Percentiles rank a stretch among this genome's conserved stretches.
phyloP scores from a whole-genome alignment of 306 rosid genomes.

The Quercus ilex region DNA sequence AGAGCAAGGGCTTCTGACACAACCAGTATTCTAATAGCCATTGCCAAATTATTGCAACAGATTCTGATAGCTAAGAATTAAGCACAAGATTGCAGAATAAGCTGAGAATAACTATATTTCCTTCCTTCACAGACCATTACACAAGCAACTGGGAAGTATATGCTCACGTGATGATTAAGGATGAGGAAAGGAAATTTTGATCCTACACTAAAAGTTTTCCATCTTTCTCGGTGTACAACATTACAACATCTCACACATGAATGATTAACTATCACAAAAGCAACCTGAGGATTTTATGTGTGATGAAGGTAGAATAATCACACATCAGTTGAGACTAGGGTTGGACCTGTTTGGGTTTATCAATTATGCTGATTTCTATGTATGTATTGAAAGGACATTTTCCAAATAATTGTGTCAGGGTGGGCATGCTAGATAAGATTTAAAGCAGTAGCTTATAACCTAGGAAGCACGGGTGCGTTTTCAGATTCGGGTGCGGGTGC shows the following conservation, averaged over 20 bases:
- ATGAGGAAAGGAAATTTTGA: no score
- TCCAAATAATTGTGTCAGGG: not conserved
- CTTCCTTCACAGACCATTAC: not conserved
- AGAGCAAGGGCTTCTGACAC: conserved; percentile 90
- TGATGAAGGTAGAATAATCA: not conserved
- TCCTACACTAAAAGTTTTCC: no score
- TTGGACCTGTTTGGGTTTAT: not conserved
- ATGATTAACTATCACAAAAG: not conserved
- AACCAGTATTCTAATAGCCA: conserved; percentile 95
- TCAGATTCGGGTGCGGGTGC: no score
- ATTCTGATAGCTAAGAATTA: not conserved
- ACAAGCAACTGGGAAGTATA: no score
- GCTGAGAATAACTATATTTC: not conserved
- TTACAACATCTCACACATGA: not conserved
- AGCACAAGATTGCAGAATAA: not conserved
- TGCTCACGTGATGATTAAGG: no score
- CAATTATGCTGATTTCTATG: not conserved
- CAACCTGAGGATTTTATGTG: not conserved
- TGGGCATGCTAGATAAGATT: not conserved
- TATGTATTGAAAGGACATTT: not conserved
- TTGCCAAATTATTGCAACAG: conserved; percentile 79
- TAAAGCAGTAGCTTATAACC: not conserved
- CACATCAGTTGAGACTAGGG: not conserved
- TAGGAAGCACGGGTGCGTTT: no score
- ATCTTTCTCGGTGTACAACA: not conserved